Conservation (phyloP, 371 early-diverging fungal species). For the Mucor indicus region DNA sequence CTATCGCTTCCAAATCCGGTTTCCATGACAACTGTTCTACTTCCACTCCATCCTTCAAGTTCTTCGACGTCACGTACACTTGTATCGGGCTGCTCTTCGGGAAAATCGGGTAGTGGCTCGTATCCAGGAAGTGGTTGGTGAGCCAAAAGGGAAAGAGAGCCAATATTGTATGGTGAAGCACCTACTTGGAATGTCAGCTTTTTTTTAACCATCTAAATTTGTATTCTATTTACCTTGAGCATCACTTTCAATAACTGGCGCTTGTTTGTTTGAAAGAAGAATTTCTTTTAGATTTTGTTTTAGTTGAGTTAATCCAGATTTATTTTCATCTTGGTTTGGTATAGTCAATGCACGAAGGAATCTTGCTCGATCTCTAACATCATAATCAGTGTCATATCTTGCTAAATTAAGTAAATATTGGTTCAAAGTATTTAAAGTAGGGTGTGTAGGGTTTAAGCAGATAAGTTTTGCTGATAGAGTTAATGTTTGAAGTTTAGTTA, state of each 20-base stretch:
- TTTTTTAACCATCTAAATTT: too few species aligned
- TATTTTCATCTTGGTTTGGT: conserved; percentile 33
- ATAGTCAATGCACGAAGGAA: conserved; percentile 73
- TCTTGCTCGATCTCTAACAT: conserved; percentile 89
- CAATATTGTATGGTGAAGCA: conserved; percentile 68
- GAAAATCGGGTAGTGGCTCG: conserved; percentile 82
- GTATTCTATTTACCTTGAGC: conserved; percentile 15
- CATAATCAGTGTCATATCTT: conserved; percentile 83
- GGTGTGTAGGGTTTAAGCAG: conserved; percentile 43
- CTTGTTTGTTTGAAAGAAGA: conserved; percentile 49
- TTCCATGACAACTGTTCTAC: conserved; percentile 40
- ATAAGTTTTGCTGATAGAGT: conserved; percentile 76
- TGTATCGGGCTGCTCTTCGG: conserved; percentile 66
- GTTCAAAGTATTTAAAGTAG: conserved; percentile 53
- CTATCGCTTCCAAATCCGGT: conserved; percentile 57
- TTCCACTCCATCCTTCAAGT: conserved; percentile 46
- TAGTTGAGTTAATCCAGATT: conserved; percentile 37
- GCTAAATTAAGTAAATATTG: conserved; percentile 83
- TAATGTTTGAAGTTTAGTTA: conserved; percentile 78
- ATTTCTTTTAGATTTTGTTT: conserved; percentile 47
- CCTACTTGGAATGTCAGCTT: conserved; percentile 19
- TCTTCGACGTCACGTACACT: conserved; percentile 59
- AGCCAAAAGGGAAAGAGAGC: conserved; percentile 79
- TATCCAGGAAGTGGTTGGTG: conserved; percentile 74
- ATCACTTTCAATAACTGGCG: conserved; percentile 44